Evolutionary conservation across 192 early-diverging fungal species (phyloP).

Genomic region (Rhizophagus clarus): DNA sequence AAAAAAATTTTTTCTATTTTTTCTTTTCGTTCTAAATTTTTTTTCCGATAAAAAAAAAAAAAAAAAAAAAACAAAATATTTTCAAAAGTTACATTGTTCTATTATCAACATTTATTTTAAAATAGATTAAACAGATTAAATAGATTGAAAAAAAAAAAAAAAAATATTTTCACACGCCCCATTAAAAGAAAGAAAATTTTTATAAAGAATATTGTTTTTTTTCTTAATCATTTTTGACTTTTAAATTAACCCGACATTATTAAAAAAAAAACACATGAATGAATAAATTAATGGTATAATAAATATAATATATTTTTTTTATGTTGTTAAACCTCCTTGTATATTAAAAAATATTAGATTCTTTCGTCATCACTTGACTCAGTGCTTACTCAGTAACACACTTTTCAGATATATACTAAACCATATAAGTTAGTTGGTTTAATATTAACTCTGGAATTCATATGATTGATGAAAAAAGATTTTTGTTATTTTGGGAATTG

Average conservation of each 20-base stretch:
- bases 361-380: neutral
- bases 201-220: neutral
- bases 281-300: neutral
- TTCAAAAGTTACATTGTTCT: neutral
- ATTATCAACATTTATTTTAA: too few relatives aligned
- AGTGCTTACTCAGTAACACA: neutral
- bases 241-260: neutral
- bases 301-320: too few relatives aligned
- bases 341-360: neutral
- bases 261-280: neutral
- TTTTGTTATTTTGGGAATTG: neutral
- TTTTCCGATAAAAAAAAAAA: neutral
- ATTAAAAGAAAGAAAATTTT: neutral
- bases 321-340: too few relatives aligned
- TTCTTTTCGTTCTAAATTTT: too few relatives aligned
- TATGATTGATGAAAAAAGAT: neutral
- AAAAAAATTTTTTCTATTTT: too few relatives aligned
- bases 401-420: too few relatives aligned
- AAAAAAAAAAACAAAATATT: neutral
- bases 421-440: neutral
- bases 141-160: too few relatives aligned
- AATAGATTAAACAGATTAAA: too few relatives aligned
- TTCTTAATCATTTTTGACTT: neutral
- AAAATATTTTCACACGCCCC: neutral
- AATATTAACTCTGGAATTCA: neutral